Conservation (phyloP, 768 basidiomycete genomes). For the Xerocomellus intermedius region DNA sequence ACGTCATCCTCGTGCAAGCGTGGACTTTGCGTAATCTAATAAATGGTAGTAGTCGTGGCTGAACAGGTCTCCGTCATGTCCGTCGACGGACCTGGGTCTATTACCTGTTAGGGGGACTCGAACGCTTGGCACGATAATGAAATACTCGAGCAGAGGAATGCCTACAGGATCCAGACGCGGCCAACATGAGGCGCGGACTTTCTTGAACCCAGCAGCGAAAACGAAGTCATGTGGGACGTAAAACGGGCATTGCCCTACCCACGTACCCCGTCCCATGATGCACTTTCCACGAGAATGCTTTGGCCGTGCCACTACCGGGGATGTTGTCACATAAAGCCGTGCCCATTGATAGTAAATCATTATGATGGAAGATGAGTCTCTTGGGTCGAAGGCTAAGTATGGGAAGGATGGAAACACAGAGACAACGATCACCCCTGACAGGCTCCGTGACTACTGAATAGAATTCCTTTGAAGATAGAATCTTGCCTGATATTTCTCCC, state of each 20-base stretch:
- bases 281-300: background rate
- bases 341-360: background rate
- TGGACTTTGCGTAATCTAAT: background rate
- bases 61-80: background rate
- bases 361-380: background rate
- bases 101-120: background rate
- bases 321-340: background rate
- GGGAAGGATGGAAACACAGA: background rate
- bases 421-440: background rate
- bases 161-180: background rate
- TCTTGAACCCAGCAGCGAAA: background rate
- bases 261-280: background rate
- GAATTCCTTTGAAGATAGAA: background rate
- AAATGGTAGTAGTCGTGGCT: no score
- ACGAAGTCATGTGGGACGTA: background rate
- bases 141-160: background rate
- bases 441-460: background rate
- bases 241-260: background rate
- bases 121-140: background rate
- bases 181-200: slow-evolving; percentile 2
- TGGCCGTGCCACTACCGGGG: background rate
- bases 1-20: background rate
- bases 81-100: background rate
- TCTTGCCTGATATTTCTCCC: background rate
- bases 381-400: background rate